Conservation (phyloP, 352 stramenopile species). For the Phytophthora meadii region DNA sequence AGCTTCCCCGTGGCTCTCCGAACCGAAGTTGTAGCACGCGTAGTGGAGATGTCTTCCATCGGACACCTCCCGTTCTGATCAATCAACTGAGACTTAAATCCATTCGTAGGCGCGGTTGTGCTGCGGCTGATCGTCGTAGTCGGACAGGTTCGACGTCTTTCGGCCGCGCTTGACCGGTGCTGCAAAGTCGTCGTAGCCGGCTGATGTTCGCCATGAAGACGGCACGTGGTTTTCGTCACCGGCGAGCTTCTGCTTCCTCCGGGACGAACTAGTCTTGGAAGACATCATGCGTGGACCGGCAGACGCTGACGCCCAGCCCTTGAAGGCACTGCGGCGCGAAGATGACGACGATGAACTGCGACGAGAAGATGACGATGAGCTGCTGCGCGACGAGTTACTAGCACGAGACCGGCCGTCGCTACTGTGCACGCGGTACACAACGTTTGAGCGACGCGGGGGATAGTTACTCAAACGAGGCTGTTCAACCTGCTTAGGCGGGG, state of each 20-base stretch:
- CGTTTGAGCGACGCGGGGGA: slow-evolving; percentile 35
- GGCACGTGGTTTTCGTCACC: slow-evolving; percentile 21
- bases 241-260: slow-evolving; percentile 15
- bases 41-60: slow-evolving; percentile 31
- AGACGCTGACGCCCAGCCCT: slow-evolving; percentile 39
- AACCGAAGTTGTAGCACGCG: slow-evolving; percentile 16
- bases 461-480: slow-evolving; percentile 31
- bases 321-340: slow-evolving; percentile 25
- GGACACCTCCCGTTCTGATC: slow-evolving; percentile 32
- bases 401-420: slow-evolving; percentile 19
- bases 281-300: slow-evolving; percentile 35
- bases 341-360: slow-evolving; percentile 31
- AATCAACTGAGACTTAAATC: slow-evolving; percentile 40
- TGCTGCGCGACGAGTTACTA: slow-evolving; percentile 37
- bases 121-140: slow-evolving; percentile 31
- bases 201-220: slow-evolving; percentile 17
- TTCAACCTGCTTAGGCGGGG: slow-evolving; percentile 26
- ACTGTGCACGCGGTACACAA: slow-evolving; percentile 27
- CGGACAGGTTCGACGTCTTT: slow-evolving; percentile 29
- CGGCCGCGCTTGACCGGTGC: slow-evolving; percentile 20
- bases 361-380: slow-evolving; percentile 27
- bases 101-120: slow-evolving; percentile 33
- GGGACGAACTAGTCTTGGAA: slow-evolving; percentile 12
- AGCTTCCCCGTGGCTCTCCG: slow-evolving; percentile 23
- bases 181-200: slow-evolving; percentile 22